Conservation (phyloP, 176 grass and related monocot species). For the Cenchrus fungigraminus region DNA sequence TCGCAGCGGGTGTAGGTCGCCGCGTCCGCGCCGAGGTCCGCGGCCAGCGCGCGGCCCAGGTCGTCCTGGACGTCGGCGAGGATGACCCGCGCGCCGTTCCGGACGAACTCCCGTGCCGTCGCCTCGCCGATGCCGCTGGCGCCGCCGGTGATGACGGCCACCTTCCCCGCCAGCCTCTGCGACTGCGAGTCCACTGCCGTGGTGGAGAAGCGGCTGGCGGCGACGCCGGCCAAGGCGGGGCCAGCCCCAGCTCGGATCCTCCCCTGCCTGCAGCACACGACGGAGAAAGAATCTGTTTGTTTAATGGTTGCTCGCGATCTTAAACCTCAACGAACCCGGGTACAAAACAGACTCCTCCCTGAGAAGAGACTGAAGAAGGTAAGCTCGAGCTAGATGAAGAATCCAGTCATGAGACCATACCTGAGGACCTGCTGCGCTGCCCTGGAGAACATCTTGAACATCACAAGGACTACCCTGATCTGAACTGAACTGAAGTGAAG, state of each 20-base stretch:
- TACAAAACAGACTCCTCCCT: too few species aligned
- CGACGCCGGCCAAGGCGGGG: neutral
- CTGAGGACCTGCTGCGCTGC: neutral
- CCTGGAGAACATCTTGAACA: too few species aligned
- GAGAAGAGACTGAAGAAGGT: too few species aligned
- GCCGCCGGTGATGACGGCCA: slow-evolving; percentile 46
- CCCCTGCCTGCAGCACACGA: neutral
- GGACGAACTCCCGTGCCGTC: slow-evolving; percentile 30
- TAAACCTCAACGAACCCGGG: neutral
- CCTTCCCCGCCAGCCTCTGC: slow-evolving; percentile 40
- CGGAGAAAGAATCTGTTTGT: neutral
- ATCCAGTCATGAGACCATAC: neutral
- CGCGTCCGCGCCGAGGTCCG: slow-evolving; percentile 26
- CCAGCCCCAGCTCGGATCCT: neutral
- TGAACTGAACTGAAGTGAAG: too few species aligned
- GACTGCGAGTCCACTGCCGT: neutral
- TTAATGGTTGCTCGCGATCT: neutral
- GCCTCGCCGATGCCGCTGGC: slow-evolving; percentile 58
- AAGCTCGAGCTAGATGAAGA: too few species aligned
- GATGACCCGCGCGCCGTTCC: slow-evolving; percentile 44
- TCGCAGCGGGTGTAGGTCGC: slow-evolving; percentile 37
- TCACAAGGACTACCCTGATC: too few species aligned
- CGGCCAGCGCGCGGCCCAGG: slow-evolving; percentile 35
- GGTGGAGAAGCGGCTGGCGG: neutral
- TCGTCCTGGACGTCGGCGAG: slow-evolving; percentile 61